Percentiles rank a stretch among this genome's conserved stretches.
Conservation (phyloP, 2,329 filamentous ascomycete genomes). For the Pseudocercospora vitis region DNA sequence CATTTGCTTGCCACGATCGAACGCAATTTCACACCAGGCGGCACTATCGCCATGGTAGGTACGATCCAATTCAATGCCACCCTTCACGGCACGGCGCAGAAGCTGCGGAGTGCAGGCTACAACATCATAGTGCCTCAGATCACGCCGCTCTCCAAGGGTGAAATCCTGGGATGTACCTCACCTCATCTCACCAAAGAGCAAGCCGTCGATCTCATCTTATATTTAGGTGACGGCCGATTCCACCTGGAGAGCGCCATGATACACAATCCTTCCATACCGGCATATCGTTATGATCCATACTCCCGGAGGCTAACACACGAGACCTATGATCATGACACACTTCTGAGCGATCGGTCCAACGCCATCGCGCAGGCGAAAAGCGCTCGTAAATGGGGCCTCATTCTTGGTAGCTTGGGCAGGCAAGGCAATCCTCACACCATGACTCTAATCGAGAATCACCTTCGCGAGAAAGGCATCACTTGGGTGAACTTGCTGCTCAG, state of each 20-base stretch:
- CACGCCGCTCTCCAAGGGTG: slow-evolving; percentile 85
- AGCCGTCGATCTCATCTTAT: slow-evolving; percentile 74
- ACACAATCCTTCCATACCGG: slow-evolving; percentile 85
- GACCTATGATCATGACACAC: slow-evolving; percentile 86
- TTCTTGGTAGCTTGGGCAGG: slow-evolving; percentile 85
- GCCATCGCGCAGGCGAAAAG: slow-evolving; percentile 74
- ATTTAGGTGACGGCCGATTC: slow-evolving; percentile 89
- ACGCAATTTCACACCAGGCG: slow-evolving; percentile 80
- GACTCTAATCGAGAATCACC: slow-evolving; percentile 75
- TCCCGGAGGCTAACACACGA: slow-evolving; percentile 88
- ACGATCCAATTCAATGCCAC: slow-evolving; percentile 99
- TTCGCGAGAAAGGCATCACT: slow-evolving; percentile 70
- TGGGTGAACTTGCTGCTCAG: slow-evolving; percentile 84
- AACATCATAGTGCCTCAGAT: slow-evolving; percentile 87
- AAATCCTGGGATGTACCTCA: slow-evolving; percentile 96
- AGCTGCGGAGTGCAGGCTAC: slow-evolving; percentile 81
- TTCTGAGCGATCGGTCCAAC: slow-evolving; percentile 74
- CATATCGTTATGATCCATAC: slow-evolving; percentile 97
- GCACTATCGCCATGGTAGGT: slow-evolving; percentile 87
- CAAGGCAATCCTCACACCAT: slow-evolving; percentile 96
- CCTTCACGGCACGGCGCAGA: slow-evolving; percentile 77
- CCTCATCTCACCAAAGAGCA: slow-evolving; percentile 62
- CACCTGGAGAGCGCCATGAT: slow-evolving; percentile 99
- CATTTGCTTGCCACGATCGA: slow-evolving; percentile 85
- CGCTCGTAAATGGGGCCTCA: slow-evolving; percentile 90